Conservation (phyloP, 1,284 basidiomycete genomes). For the Schizophyllum amplum region DNA sequence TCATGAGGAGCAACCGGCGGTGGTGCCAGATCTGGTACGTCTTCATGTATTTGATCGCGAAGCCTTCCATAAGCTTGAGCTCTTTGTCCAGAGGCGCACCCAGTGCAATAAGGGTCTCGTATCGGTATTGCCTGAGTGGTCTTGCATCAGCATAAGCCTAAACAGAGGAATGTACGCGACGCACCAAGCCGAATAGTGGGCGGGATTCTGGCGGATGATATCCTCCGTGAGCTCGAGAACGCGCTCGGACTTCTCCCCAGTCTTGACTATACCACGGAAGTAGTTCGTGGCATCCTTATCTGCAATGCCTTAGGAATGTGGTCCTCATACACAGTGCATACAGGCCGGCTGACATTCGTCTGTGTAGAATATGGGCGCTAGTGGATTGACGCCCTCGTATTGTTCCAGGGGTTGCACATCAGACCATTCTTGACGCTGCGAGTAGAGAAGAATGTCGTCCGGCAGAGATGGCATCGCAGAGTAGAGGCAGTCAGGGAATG, state of each 20-base stretch:
- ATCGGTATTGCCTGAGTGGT: constrained; percentile 84
- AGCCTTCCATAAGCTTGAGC: constrained; percentile 75
- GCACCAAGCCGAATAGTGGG: constrained; percentile 92
- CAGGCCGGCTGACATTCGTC: constrained; percentile 64
- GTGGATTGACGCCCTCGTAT: constrained; percentile 66
- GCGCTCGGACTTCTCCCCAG: constrained; percentile 69
- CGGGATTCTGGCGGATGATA: constrained; percentile 83
- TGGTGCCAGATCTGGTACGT: constrained; percentile 98
- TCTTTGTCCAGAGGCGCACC: constrained; percentile 65
- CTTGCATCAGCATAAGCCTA: constrained; percentile 3
- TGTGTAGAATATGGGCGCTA: constrained; percentile 87
- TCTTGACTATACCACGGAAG: constrained; percentile 76
- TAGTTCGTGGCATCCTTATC: constrained; percentile 91
- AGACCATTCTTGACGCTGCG: constrained; percentile 64
- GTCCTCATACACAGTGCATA: not conserved
- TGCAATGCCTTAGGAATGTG: constrained; percentile 22
- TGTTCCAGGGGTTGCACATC: constrained; percentile 80
- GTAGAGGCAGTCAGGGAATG: not conserved
- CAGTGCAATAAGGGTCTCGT: constrained; percentile 70
- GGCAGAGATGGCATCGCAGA: not conserved
- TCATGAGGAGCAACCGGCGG: constrained; percentile 71
- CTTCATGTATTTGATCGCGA: constrained; percentile 79
- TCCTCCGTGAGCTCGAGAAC: constrained; percentile 80
- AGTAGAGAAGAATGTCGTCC: constrained; percentile 32
- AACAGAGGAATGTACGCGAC: constrained; percentile 14